Evolutionary conservation across 805 yeast species (phyloP).

Genomic region (Spencermartinsiella europaea): DNA sequence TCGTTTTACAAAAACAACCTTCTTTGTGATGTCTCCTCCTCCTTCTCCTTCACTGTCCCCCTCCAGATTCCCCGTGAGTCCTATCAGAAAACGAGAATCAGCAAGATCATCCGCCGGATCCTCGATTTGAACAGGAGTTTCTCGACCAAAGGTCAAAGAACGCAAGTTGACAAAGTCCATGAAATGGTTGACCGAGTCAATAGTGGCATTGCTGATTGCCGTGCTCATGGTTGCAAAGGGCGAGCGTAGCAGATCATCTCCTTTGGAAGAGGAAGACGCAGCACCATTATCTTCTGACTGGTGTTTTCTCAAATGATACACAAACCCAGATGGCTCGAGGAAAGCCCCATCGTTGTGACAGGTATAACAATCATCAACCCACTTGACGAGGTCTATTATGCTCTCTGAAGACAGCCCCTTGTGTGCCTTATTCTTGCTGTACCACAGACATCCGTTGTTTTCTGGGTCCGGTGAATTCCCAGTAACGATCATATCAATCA

Average conservation of each 20-base stretch:
- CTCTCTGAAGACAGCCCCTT: constrained; percentile 7
- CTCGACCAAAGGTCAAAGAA: not conserved
- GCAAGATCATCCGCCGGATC: constrained; percentile 15
- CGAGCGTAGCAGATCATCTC: not conserved
- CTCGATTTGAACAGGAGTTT: not conserved
- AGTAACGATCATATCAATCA: constrained; percentile 20
- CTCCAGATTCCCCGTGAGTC: constrained; percentile 17
- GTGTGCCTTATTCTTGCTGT: constrained; percentile 2
- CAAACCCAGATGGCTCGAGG: constrained; percentile 20
- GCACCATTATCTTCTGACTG: not conserved
- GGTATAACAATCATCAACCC: constrained; percentile 22
- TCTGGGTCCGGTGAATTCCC: constrained; percentile 17
- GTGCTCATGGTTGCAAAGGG: constrained; percentile 6
- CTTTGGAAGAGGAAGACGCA: not conserved
- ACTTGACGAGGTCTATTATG: constrained; percentile 17
- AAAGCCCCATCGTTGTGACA: constrained; percentile 19
- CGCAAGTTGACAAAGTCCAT: constrained; percentile 12
- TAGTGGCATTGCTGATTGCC: constrained; percentile 11
- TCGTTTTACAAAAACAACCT: constrained; percentile 7
- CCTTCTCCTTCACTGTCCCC: constrained; percentile 10
- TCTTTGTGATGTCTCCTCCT: constrained; percentile 4
- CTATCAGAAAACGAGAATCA: constrained; percentile 22
- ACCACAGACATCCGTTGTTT: constrained; percentile 21
- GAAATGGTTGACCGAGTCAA: constrained; percentile 11
- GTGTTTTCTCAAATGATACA: constrained; percentile 16